These are phyloP conservation scores for Hypoxylon crocopeplum DNA, from an alignment of 495 filamentous ascomycete species.

Conservation along the genomic window DNA sequence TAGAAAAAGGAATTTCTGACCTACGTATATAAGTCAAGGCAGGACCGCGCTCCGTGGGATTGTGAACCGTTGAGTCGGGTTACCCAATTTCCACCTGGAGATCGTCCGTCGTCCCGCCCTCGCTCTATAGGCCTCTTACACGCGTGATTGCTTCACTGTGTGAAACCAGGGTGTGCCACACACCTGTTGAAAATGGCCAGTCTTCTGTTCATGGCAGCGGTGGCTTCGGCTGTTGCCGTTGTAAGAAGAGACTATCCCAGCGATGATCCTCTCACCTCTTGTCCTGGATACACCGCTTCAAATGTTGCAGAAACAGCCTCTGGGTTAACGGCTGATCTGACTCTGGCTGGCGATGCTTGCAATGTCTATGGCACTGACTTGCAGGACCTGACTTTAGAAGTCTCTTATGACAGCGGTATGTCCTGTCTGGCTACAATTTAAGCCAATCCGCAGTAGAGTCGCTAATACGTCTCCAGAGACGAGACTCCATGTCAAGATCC, in stretches of 20 bases:
- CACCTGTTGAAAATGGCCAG: constrained; percentile 27
- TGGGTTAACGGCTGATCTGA: constrained; percentile 69
- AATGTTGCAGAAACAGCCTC: constrained; percentile 63
- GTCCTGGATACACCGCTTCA: constrained; percentile 75
- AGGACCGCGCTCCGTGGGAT: background rate
- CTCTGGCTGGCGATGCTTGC: constrained; percentile 70
- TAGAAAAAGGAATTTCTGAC: no score
- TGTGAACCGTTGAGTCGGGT: constrained; percentile 5
- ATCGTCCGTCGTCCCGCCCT: constrained; percentile 17
- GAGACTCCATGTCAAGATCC: constrained; percentile 83
- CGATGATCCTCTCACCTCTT: constrained; percentile 47
- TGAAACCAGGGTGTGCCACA: constrained; percentile 8
- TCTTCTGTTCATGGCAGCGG: constrained; percentile 36
- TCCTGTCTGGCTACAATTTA: constrained; percentile 8
- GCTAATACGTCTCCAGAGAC: constrained; percentile 57
- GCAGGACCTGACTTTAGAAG: constrained; percentile 67
- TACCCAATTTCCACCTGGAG: constrained; percentile 20
- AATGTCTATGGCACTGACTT: constrained; percentile 76
- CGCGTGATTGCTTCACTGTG: constrained; percentile 4
- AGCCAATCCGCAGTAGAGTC: background rate
- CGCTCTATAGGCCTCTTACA: background rate
- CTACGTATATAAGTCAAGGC: constrained; percentile 23
- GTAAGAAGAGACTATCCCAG: constrained; percentile 30
- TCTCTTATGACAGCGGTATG: constrained; percentile 78
- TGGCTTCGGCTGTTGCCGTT: constrained; percentile 39